Conservation (phyloP, 139 green algal species). For the Nannochloris sp. region DNA sequence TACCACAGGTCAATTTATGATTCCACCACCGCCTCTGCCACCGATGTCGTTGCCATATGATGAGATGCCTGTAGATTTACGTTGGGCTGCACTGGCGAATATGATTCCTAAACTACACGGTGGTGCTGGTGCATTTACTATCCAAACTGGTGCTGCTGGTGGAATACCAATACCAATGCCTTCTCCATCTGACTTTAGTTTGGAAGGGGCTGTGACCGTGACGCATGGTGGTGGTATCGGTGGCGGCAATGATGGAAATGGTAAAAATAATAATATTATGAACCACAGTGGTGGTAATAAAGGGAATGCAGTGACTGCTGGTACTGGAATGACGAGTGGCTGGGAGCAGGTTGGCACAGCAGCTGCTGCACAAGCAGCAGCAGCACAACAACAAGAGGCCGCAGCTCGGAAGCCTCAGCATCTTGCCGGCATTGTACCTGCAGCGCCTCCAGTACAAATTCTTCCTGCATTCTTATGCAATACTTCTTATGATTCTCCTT, state of each 20-base stretch:
- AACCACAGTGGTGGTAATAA: background rate
- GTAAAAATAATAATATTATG: too few species aligned
- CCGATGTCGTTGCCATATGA: background rate
- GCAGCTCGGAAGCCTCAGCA: constrained; percentile 11
- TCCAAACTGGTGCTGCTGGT: too few species aligned
- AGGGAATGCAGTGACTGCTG: background rate
- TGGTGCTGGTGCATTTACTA: too few species aligned
- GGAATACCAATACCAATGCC: too few species aligned
- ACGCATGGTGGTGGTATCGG: background rate
- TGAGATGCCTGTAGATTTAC: background rate
- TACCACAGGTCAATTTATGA: background rate
- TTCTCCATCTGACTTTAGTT: constrained; percentile 6
- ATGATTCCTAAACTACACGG: too few species aligned
- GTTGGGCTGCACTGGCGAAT: constrained; percentile 1
- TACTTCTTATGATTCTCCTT: background rate
- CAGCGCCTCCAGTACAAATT: background rate
- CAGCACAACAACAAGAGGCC: constrained; percentile 4
- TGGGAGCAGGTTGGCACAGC: background rate
- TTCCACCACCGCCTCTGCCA: background rate
- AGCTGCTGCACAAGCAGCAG: background rate
- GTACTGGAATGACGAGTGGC: background rate
- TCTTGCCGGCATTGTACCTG: too few species aligned
- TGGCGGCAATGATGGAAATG: background rate
- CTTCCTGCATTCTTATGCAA: background rate
- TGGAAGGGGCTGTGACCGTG: background rate